Evolutionary conservation across 2,329 filamentous ascomycete genomes (phyloP).

Genomic region (Alternaria arbusti): DNA sequence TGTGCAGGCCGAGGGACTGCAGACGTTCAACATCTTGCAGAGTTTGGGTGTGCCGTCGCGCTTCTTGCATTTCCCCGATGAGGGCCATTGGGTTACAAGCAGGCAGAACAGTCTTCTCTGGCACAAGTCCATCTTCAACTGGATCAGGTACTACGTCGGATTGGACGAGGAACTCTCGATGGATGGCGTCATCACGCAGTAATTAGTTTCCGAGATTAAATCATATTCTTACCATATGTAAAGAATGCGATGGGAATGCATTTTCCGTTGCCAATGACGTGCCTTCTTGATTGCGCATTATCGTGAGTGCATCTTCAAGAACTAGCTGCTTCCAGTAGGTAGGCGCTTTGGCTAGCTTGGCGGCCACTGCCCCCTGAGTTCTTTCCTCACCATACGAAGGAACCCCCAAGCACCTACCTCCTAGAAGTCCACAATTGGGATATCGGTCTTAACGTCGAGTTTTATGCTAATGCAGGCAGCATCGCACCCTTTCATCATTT

Average conservation of each 20-base stretch:
- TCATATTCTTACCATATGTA: neutral
- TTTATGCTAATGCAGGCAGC: too few relatives aligned
- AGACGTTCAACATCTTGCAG: slow-evolving; percentile 86
- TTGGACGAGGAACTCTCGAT: slow-evolving; percentile 38
- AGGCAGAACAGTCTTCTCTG: slow-evolving; percentile 89
- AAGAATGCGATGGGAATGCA: neutral
- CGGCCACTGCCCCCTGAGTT: neutral
- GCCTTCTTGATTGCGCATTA: neutral
- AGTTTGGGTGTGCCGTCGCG: slow-evolving; percentile 75
- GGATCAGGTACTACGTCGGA: slow-evolving; percentile 43
- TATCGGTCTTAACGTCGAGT: too few relatives aligned
- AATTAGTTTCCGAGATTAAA: neutral
- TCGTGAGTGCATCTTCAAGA: neutral
- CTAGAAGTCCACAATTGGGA: too few relatives aligned
- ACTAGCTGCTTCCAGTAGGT: neutral
- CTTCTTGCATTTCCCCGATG: slow-evolving; percentile 80
- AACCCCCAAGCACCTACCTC: too few relatives aligned
- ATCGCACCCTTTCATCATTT: too few relatives aligned
- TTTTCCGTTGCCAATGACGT: neutral
- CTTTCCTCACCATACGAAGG: too few relatives aligned
- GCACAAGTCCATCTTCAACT: slow-evolving; percentile 65
- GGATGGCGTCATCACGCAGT: slow-evolving; percentile 43
- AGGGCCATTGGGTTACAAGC: slow-evolving; percentile 83
- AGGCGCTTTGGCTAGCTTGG: neutral
- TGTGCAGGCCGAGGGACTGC: slow-evolving; percentile 80